These are phyloP conservation scores for Coemansia sp. DNA, from an alignment of 192 early-diverging fungal species.

Conservation along the genomic window DNA sequence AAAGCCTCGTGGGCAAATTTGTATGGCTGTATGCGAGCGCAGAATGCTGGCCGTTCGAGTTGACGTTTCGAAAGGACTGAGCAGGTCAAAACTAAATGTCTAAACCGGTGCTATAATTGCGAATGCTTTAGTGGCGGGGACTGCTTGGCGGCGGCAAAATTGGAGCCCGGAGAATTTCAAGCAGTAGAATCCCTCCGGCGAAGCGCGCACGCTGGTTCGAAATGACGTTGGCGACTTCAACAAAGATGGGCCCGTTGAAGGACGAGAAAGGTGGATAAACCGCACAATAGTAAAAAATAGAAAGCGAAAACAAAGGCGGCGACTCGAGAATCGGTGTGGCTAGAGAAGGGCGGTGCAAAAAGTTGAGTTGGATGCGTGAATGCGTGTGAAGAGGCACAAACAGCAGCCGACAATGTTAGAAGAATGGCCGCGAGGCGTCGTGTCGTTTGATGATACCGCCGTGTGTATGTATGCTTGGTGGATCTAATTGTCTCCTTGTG, in stretches of 20 bases:
- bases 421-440: slow-evolving; percentile 17
- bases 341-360: slow-evolving; percentile 7
- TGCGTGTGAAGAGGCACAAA: slow-evolving; percentile 7
- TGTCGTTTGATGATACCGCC: slow-evolving; percentile 6
- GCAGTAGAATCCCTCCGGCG: neutral
- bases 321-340: slow-evolving; percentile 12
- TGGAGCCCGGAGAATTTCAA: neutral
- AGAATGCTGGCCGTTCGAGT: neutral
- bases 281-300: slow-evolving; percentile 3
- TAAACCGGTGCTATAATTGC: too few species aligned
- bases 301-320: slow-evolving; percentile 10
- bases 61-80: too few species aligned
- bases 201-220: neutral
- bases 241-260: neutral
- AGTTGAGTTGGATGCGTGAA: slow-evolving; percentile 1
- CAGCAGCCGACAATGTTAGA: neutral
- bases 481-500: slow-evolving; percentile 10
- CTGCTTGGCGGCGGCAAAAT: neutral
- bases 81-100: too few species aligned
- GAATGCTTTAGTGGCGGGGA: neutral
- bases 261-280: slow-evolving; percentile 6
- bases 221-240: neutral
- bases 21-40: neutral
- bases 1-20: neutral
- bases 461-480: neutral